phyloP scores from a whole-genome alignment of 257 asterid genomes.

The Fraxinus excelsior region DNA sequence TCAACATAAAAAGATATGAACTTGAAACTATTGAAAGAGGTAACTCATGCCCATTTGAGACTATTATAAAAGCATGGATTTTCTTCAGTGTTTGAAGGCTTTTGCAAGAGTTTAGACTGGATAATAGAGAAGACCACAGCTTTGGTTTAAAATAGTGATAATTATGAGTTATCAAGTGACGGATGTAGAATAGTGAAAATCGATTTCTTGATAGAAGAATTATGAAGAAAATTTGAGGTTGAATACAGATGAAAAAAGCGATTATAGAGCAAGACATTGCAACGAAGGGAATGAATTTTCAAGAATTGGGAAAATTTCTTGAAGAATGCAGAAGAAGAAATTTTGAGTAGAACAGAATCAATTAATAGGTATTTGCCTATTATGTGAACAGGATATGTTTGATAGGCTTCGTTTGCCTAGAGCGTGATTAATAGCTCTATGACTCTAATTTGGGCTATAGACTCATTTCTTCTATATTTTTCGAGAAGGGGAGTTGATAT shows the following conservation, averaged over 20 bases:
- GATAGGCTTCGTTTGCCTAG: not conserved
- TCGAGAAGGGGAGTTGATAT: too few species aligned
- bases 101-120: constrained; percentile 33
- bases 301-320: constrained; percentile 9
- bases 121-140: constrained; percentile 13
- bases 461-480: too few species aligned
- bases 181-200: constrained; percentile 23
- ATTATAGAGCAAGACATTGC: constrained; percentile 24
- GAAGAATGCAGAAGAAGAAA: not conserved
- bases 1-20: constrained; percentile 37
- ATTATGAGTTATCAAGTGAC: constrained; percentile 29
- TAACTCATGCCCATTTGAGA: constrained; percentile 29
- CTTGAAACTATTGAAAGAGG: constrained; percentile 18
- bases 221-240: constrained; percentile 10
- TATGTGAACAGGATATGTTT: too few species aligned
- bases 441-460: not conserved
- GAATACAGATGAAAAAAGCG: constrained; percentile 4
- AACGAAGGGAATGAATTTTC: constrained; percentile 26
- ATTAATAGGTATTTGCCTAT: too few species aligned
- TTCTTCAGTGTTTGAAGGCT: constrained; percentile 36
- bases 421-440: not conserved
- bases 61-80: constrained; percentile 39
- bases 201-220: constrained; percentile 6
- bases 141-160: constrained; percentile 9
- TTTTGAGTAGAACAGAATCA: too few species aligned